These are phyloP conservation scores for Mycena rosella DNA, from an alignment of 768 basidiomycete genomes.

Conservation along the genomic window DNA sequence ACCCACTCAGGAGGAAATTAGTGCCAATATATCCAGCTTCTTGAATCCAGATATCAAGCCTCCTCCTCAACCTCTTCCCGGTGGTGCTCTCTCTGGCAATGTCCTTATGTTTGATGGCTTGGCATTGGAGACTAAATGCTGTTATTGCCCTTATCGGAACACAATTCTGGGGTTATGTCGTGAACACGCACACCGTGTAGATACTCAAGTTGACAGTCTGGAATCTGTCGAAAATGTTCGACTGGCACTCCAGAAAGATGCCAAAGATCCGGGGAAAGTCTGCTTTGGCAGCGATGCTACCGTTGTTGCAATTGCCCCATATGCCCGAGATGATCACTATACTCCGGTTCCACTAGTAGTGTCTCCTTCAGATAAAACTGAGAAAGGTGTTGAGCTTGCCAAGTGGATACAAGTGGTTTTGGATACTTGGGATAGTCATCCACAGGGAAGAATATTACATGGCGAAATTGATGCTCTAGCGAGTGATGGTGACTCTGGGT, in stretches of 20 bases:
- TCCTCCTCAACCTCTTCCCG: constrained; percentile 6
- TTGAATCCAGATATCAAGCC: constrained; percentile 27
- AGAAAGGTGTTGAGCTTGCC: constrained; percentile 32
- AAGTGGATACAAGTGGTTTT: constrained; percentile 14
- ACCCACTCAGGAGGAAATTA: constrained; percentile 33
- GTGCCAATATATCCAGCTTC: constrained; percentile 31
- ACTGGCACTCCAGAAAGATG: constrained; percentile 18
- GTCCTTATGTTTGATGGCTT: constrained; percentile 45
- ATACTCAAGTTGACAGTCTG: neutral
- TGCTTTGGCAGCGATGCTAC: constrained; percentile 46
- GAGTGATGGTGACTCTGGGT: constrained; percentile 47
- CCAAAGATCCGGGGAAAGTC: neutral
- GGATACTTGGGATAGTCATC: no score
- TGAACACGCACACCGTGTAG: neutral
- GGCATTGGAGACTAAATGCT: constrained; percentile 39
- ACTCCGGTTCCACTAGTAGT: constrained; percentile 38
- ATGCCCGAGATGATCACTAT: constrained; percentile 41
- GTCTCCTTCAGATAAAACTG: constrained; percentile 41
- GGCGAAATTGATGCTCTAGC: constrained; percentile 42
- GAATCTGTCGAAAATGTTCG: constrained; percentile 27
- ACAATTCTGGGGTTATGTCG: neutral
- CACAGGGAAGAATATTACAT: constrained; percentile 35
- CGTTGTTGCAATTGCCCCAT: constrained; percentile 43
- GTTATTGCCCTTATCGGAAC: constrained; percentile 28
- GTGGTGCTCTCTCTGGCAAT: constrained; percentile 30